Base-by-base conservation (phyloP, 495 filamentous ascomycete genomes). In the Jackrogersella multiformis region DNA sequence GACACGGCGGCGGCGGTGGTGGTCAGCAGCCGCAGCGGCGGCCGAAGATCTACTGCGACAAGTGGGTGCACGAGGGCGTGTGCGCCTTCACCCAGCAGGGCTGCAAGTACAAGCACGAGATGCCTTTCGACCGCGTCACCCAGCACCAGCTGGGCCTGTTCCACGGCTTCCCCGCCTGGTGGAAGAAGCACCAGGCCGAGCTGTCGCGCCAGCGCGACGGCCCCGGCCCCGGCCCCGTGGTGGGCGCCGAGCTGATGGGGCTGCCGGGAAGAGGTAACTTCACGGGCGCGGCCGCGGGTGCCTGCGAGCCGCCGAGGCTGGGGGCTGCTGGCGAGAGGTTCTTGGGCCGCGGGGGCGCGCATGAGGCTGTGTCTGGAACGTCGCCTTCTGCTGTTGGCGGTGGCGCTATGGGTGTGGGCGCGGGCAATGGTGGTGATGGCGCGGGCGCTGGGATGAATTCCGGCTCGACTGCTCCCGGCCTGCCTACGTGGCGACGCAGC, bases 11-110 rank as follows among this genome's bases (percentile, higher is more conserved):
- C 32, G 28, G 45, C n/a, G 45, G 12, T 5, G 45, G 45, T 13
- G 45, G 45, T 2, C 49, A 34, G 5, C 60, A 45, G 16, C 52
- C 67, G 5, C 72, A 65, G 46, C 61, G 69, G 18, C 73, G 73
- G 15, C 62, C 64, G 16, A 97, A 97, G 73, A 78, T 88, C 46
- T 95, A 89, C 75, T 96, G 93, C 79, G 91, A 90, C 34, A 90
- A 92, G 75, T 97, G 92, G 91, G 87, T 96, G 41, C 87, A 89
- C 62, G 88, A 88, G 44, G 93, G 93, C 30, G 86, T 89, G 52
- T 97, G 93, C 75, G 90, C 90, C 69, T 97, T 90, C 76, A 86
- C 83, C 35, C 90, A 94, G 73, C 88, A 93, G 71, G 93, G 93
- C 2, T 96, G 93, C 77, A 82, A 89, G 66, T 97, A 86, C 79